Base-by-base conservation (phyloP, 768 basidiomycete genomes). In the Mycena metata region DNA sequence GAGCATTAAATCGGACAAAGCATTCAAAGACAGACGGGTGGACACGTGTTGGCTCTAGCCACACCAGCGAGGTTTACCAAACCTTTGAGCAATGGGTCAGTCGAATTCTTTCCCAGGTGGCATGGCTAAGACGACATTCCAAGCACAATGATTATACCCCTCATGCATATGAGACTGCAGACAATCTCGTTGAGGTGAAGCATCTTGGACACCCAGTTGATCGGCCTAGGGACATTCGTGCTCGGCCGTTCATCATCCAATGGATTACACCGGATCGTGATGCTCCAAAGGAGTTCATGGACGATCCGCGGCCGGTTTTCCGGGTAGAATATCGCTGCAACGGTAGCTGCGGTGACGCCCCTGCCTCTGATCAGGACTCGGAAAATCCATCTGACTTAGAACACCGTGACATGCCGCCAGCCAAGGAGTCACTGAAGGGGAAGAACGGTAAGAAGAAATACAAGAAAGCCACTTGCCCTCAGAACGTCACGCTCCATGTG, bases 61-160 rank as follows among this genome's bases (percentile, higher is more conserved):
- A 46, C 3, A 59, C 57, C 4, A 16, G n/a, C 5, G 57, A 59
- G 35, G 10, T 47, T n/a, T 46, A 19, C 15, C 19, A 59, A 35
- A 46, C 57, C 30, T 59, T 59, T 21, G 57, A 59, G 23, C 43
- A 35, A 46, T 59, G 57, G 57, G 57, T 59, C 13, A 5, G 56
- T 43, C 19, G 2, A 2, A 1, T n/a, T 8, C 5, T 17, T 13
- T 2, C 2, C 2, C 9, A 4, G 45, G 24, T 23, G 2, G 39
- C 11, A 39, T 39, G 39, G 39, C 2, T 39, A 1, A 30, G 4
- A 26, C n/a, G 33, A 12, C 17, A 33, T 30, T 23, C n/a, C 7
- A 39, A 59, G 57, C 45, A 17, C 8, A 60, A 60, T 21, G 58
- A 60, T 17, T 60, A 36, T 21, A 21, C n/a, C n/a, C 46, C 43